Conservation (phyloP, 2,329 filamentous ascomycete species). For the Karstenula rhodostoma region DNA sequence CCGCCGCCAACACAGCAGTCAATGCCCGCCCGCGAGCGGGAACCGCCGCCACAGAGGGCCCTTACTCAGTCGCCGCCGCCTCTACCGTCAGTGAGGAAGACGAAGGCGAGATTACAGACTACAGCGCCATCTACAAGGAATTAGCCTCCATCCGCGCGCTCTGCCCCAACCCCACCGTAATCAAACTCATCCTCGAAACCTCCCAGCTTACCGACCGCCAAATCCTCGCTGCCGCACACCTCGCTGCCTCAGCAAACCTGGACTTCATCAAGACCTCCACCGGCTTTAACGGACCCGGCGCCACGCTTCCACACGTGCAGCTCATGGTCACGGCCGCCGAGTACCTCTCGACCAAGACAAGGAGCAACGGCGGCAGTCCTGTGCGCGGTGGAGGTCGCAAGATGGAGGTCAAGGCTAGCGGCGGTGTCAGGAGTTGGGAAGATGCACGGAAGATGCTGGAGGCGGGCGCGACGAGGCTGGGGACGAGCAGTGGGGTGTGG, state of each 20-base stretch:
- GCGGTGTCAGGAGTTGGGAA: conserved; percentile 61
- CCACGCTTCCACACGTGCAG: conserved; percentile 60
- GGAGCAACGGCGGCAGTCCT: conserved; percentile 27
- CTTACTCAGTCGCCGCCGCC: conserved; percentile 25
- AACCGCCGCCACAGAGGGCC: conserved; percentile 20
- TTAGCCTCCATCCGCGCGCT: conserved; percentile 60
- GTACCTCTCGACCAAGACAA: conserved; percentile 47
- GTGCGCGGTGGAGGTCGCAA: conserved; percentile 31
- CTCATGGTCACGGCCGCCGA: conserved; percentile 62
- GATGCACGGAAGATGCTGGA: conserved; percentile 64
- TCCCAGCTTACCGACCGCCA: conserved; percentile 58
- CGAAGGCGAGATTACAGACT: conserved; percentile 48
- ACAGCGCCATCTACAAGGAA: conserved; percentile 61
- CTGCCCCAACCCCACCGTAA: conserved; percentile 52
- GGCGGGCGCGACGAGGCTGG: conserved; percentile 64
- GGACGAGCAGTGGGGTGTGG: conserved; percentile 63
- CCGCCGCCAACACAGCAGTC: conserved; percentile 42
- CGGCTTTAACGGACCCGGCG: conserved; percentile 65
- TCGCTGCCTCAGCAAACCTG: conserved; percentile 61
- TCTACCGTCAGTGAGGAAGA: conserved; percentile 16
- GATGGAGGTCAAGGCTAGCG: conserved; percentile 67
- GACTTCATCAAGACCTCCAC: conserved; percentile 70
- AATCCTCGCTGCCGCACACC: conserved; percentile 62
- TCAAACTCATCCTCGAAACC: conserved; percentile 68
- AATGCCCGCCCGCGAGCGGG: conserved; percentile 28